Conservation (phyloP, 768 basidiomycete genomes). For the Gymnopilus dilepis region DNA sequence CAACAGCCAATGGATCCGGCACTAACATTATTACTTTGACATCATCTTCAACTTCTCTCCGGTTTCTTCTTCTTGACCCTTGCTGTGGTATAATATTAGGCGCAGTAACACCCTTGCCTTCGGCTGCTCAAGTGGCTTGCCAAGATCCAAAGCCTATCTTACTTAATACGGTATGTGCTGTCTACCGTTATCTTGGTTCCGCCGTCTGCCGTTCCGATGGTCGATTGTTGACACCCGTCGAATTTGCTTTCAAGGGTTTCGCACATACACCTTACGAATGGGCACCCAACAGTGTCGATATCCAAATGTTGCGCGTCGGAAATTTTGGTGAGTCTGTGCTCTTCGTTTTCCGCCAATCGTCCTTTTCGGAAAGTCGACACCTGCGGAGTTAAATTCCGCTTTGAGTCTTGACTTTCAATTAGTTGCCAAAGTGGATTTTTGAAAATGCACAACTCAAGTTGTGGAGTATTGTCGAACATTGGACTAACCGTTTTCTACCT, state of each 20-base stretch:
- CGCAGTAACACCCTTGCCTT: slow-evolving; percentile 68
- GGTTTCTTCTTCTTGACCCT: not conserved
- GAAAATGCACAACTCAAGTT: not conserved
- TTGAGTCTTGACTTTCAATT: not conserved
- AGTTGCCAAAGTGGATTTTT: too few relatives aligned
- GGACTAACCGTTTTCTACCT: not conserved
- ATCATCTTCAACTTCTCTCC: slow-evolving; percentile 6
- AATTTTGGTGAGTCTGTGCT: slow-evolving; percentile 54
- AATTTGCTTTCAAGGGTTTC: slow-evolving; percentile 52
- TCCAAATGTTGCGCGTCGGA: slow-evolving; percentile 80
- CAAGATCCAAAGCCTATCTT: slow-evolving; percentile 82
- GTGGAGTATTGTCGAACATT: slow-evolving; percentile 1
- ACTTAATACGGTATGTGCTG: slow-evolving; percentile 63
- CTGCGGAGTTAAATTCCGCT: slow-evolving; percentile 11
- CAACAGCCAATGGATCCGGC: not conserved
- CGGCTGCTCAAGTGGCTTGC: slow-evolving; percentile 66
- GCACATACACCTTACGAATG: slow-evolving; percentile 74
- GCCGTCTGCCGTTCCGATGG: slow-evolving; percentile 17
- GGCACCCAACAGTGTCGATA: slow-evolving; percentile 73
- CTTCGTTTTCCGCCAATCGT: slow-evolving; percentile 3
- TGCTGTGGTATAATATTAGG: slow-evolving; percentile 36
- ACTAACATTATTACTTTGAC: slow-evolving; percentile 16
- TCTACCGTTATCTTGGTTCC: slow-evolving; percentile 9
- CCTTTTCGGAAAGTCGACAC: not conserved
- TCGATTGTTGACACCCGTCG: slow-evolving; percentile 15